Base-by-base conservation (phyloP, 495 filamentous ascomycete species). In the Penicillium canescens region DNA sequence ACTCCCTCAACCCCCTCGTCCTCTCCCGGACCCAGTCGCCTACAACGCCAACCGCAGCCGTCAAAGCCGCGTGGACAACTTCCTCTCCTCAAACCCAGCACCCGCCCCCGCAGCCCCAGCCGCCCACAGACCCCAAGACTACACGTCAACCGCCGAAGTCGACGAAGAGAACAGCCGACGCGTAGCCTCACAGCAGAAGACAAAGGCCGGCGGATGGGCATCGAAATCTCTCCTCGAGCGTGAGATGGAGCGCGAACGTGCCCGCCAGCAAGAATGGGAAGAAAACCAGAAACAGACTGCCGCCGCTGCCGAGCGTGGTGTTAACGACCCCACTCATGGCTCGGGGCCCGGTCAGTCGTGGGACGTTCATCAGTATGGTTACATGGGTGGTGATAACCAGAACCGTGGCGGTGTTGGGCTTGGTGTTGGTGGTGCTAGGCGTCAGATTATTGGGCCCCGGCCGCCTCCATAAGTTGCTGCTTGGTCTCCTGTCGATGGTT, bases 191-290 rank as follows among this genome's bases (percentile, higher is more conserved):
- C 86, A 90, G 58, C 67, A 77, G 44, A 85, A 88, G 70, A 90
- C 87, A 41, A 85, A 85, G 55, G 85, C 88, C 3, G 86, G 82
- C 43, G 87, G 86, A 0, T 90, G 87, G 86, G 87, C 88, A 1
- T 80, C 80, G 48, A 92, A 91, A 70, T 90, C 88, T 3, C 79
- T 98, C 6, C 79, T 98, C 1, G 92, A 96, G 71, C 85, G 92
- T 18, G 94, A 98, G 67, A 96, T 97, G 90, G 94, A 98, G 69
- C 82, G 89, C 57, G 94, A 98, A 72, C 82, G 95, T 10, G 89
- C 96, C 67, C 81, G 93, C 36, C 94, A 98, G 73, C 79, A 82
- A 46, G 94, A 98, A 61, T 98, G 94, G 94, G 94, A 98, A 61
- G 88, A 93, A 50, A 80, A 82, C n/a, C 94, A 97, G 71, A 81